Conservation (phyloP, 306 rosid species). For the Fagus sylvatica region DNA sequence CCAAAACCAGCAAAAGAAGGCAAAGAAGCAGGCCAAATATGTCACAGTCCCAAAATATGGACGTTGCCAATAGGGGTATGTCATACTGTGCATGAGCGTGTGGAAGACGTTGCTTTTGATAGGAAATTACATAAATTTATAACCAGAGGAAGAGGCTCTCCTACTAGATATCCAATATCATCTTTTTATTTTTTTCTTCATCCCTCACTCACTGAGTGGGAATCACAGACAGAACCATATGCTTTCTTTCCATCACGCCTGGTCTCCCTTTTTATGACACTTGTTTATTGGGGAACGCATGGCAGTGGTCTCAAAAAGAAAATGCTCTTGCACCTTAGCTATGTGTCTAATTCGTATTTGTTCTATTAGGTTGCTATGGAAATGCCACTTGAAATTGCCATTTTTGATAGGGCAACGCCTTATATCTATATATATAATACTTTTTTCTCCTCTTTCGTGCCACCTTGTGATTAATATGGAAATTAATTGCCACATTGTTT, state of each 20-base stretch:
- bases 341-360: slow-evolving; percentile 32
- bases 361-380: not conserved
- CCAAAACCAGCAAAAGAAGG: slow-evolving; percentile 17
- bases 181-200: slow-evolving; percentile 2
- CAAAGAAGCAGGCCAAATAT: slow-evolving; percentile 12
- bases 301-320: slow-evolving; percentile 20
- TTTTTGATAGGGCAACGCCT: not conserved
- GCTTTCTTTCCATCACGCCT: slow-evolving; percentile 38
- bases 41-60: slow-evolving; percentile 8
- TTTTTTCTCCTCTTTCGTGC: too few species aligned
- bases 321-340: not conserved
- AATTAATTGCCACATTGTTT: too few species aligned
- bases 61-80: not conserved
- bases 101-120: slow-evolving; percentile 1
- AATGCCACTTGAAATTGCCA: slow-evolving; percentile 20
- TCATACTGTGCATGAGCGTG: slow-evolving; percentile 18
- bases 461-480: too few species aligned
- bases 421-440: too few species aligned
- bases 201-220: slow-evolving; percentile 31
- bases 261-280: slow-evolving; percentile 52
- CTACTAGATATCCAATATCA: slow-evolving; percentile 20
- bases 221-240: slow-evolving; percentile 47
- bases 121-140: not conserved
- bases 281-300: slow-evolving; percentile 38
- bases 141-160: not conserved